Evolutionary conservation across 768 basidiomycete species (phyloP).

Genomic region (Leccinum boreale): DNA sequence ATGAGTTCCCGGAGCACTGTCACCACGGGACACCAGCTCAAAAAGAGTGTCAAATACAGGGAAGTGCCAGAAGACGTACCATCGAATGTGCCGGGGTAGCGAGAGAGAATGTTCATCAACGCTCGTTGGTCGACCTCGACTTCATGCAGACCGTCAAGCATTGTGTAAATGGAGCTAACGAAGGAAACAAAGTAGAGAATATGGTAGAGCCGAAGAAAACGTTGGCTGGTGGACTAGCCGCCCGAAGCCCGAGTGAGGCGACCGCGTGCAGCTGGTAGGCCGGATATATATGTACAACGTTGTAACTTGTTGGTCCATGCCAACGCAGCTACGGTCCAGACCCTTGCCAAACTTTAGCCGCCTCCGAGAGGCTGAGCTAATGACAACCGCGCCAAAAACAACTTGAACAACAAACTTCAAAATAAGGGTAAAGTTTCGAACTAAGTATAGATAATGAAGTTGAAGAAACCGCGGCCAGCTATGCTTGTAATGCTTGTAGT

Average conservation of each 20-base stretch:
- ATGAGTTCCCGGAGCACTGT: constrained; percentile 50
- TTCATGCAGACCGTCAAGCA: constrained; percentile 2
- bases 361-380: not conserved
- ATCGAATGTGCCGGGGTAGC: constrained; percentile 16
- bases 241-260: not conserved
- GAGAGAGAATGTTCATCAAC: constrained; percentile 16
- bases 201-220: not conserved
- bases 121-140: constrained; percentile 17
- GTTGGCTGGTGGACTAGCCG: not conserved
- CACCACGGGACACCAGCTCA: not conserved
- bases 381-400: not conserved
- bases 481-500: too few relatives aligned
- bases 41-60: not conserved
- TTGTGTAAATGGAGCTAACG: not conserved
- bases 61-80: not conserved
- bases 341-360: not conserved
- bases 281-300: not conserved
- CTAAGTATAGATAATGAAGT: too few relatives aligned
- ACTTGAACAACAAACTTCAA: not conserved
- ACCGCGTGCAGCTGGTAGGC: not conserved
- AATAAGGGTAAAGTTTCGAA: too few relatives aligned
- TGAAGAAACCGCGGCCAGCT: too few relatives aligned
- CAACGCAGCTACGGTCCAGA: not conserved
- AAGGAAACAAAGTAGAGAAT: not conserved
- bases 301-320: constrained; percentile 2